Conservation (phyloP, 1,139 yeast genomes). For the Nakaseomyces bracarensis region DNA sequence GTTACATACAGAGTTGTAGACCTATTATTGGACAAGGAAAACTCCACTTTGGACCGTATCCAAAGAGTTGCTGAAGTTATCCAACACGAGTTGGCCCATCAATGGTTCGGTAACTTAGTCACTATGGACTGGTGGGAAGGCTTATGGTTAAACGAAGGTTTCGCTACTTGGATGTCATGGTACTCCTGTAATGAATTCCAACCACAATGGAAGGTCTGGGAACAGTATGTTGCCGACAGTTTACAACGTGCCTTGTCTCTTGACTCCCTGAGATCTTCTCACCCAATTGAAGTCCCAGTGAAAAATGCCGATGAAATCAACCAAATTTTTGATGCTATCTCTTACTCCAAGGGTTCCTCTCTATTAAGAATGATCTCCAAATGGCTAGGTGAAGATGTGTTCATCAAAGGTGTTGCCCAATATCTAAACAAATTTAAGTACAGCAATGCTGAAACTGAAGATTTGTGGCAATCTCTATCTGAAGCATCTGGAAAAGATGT, state of each 20-base stretch:
- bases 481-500: conserved; percentile 68
- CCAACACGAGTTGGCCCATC: conserved; percentile 76
- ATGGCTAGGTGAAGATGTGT: conserved; percentile 57
- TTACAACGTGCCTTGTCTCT: conserved; percentile 53
- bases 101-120: conserved; percentile 77
- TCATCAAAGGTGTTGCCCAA: conserved; percentile 61
- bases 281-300: conserved; percentile 73
- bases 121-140: conserved; percentile 88
- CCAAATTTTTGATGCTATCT: conserved; percentile 70
- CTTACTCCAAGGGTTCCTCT: conserved; percentile 72
- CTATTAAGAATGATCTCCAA: conserved; percentile 62
- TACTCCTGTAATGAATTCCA: conserved; percentile 34
- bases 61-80: conserved; percentile 73
- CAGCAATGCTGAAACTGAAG: conserved; percentile 65
- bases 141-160: conserved; percentile 76
- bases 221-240: conserved; percentile 46
- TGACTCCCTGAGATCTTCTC: conserved; percentile 66
- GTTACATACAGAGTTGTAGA: conserved; percentile 69
- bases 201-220: conserved; percentile 67
- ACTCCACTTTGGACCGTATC: conserved; percentile 28
- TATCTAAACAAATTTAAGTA: conserved; percentile 61
- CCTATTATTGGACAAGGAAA: conserved; percentile 51
- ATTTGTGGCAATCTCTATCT: conserved; percentile 69
- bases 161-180: conserved; percentile 75
- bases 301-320: conserved; percentile 65